Evolutionary conservation across 495 filamentous ascomycete species (phyloP).

Genomic region (Hyaloscypha variabilis): DNA sequence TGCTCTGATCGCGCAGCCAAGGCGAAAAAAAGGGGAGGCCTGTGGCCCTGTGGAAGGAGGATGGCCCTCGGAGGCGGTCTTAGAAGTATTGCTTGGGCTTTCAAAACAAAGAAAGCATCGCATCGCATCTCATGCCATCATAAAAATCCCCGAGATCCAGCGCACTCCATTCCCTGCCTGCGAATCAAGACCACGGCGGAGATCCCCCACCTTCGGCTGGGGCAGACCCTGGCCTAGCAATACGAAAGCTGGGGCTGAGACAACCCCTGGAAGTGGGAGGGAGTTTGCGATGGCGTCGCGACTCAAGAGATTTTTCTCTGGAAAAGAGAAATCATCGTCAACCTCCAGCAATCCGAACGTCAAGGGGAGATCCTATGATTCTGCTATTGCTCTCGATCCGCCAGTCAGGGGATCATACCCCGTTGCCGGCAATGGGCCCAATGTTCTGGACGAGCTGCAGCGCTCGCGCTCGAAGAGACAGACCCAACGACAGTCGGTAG

Average conservation of each 20-base stretch:
- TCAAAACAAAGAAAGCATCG: background rate
- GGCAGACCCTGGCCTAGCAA: constrained; percentile 1
- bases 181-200: background rate
- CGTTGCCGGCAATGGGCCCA: constrained; percentile 34
- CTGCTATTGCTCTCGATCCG: constrained; percentile 23
- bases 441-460: constrained; percentile 21
- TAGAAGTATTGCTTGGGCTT: background rate
- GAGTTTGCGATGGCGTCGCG: constrained; percentile 19
- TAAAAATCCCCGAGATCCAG: background rate
- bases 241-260: no score
- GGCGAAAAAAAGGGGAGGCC: background rate
- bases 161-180: background rate
- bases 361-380: constrained; percentile 33
- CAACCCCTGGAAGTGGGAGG: no score
- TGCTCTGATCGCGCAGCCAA: background rate
- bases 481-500: background rate
- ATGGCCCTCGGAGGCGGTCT: background rate
- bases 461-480: constrained; percentile 17
- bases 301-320: constrained; percentile 24
- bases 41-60: background rate
- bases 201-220: constrained; percentile 19
- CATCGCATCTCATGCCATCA: constrained; percentile 7
- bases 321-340: background rate
- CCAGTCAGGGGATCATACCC: constrained; percentile 36
- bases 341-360: constrained; percentile 11